Conservation (phyloP, 2,329 filamentous ascomycete genomes). For the Leptographium lundbergii region DNA sequence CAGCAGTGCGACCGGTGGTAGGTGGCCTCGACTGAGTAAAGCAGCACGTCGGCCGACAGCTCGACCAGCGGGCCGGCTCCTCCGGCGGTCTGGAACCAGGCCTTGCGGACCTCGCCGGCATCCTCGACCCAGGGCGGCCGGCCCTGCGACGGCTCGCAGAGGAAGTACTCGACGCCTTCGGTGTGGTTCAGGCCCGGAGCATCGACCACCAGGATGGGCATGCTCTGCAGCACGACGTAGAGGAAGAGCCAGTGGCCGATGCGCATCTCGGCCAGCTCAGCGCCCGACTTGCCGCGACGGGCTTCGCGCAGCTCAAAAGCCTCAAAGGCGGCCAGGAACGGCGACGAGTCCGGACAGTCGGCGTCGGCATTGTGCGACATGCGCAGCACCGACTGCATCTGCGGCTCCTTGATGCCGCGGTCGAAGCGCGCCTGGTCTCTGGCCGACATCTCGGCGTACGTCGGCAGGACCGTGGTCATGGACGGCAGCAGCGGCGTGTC, state of each 20-base stretch:
- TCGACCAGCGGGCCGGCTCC: conserved; percentile 40
- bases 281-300: conserved; percentile 42
- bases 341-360: conserved; percentile 33
- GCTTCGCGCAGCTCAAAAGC: conserved; percentile 59
- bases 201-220: conserved; percentile 68
- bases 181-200: conserved; percentile 56
- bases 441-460: conserved; percentile 48
- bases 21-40: conserved; percentile 48
- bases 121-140: conserved; percentile 63
- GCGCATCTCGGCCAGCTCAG: conserved; percentile 59
- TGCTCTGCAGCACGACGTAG: conserved; percentile 63
- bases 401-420: conserved; percentile 63
- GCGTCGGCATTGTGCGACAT: conserved; percentile 72
- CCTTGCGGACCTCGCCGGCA: conserved; percentile 48
- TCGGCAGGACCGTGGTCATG: conserved; percentile 51
- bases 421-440: conserved; percentile 67
- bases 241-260: conserved; percentile 73
- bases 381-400: conserved; percentile 64
- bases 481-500: conserved; percentile 70
- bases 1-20: conserved; percentile 47
- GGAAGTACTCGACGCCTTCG: conserved; percentile 68
- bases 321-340: conserved; percentile 58
- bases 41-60: conserved; percentile 45
- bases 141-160: conserved; percentile 62
- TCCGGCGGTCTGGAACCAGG: conserved; percentile 65